Evolutionary conservation across 208 protist species (phyloP), one percentile per base, ranked within the genome.

Genomic region (Endotrypanum monterogeii): DNA sequence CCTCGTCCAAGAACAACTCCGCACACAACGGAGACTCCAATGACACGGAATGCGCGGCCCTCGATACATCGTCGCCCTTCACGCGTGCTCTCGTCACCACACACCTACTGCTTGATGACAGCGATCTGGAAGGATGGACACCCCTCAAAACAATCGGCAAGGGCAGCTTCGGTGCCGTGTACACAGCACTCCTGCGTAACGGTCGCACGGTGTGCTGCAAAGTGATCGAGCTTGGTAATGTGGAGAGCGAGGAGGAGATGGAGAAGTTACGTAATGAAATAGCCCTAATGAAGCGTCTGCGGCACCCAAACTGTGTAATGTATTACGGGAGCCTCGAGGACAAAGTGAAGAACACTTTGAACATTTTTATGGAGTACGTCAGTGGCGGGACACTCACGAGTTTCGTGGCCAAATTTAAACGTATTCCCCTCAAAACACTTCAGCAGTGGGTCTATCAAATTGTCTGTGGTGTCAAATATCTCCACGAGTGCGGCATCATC

Each of bases 351-450:
- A 84, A 87, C 72, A 84, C 83, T 41, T 71, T 98, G 30, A 96
- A 97, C 79, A 98, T 98, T 69, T 98, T 98, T 74, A 96, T 98
- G 89, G 94, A 98, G 77, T 96, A 93, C 78, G 87, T 98, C 20
- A 89, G 88, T 35, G 94, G 95, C 37, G 90, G 92, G 52, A 88
- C 85, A 14, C 74, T 97, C 25, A 94, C 89, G 50, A 85, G 79
- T 41, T 87, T 94, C 74, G 85, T 93, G 41, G 88, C 92, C 72
- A 93, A 94, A 70, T 92, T 94, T 73, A 91, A 91, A 73, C 79
- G 79, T 28, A 93, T 93, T 37, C 85, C 91, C 16, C 78, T 94
- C 37, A 67, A 76, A 20, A 94, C 92, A 32, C 79, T 95, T 51
- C 85, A 83, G 62, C 89, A 97, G 74, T 98, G 92, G 87, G 88